phyloP scores from a whole-genome alignment of 2,329 filamentous ascomycete species.

The Fusarium sp. region DNA sequence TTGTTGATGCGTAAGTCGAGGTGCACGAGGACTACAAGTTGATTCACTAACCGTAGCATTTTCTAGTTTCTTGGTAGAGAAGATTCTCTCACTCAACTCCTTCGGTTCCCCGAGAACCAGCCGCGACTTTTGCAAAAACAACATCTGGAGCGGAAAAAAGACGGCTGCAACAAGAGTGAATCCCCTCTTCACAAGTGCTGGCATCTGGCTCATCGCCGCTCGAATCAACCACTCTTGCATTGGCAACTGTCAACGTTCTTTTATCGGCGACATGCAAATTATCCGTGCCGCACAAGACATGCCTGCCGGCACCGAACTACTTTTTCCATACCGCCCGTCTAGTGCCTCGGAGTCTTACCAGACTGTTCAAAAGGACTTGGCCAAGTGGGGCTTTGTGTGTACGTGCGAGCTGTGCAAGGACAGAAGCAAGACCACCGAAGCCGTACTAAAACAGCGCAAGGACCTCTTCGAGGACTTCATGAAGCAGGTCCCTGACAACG shows the following conservation, averaged over 20 bases:
- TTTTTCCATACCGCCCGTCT: slow-evolving; percentile 54
- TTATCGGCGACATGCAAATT: slow-evolving; percentile 68
- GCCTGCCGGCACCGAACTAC: slow-evolving; percentile 59
- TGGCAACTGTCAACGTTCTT: slow-evolving; percentile 60
- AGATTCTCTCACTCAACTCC: slow-evolving; percentile 58
- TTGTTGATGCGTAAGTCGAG: slow-evolving; percentile 61
- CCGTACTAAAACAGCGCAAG: neutral
- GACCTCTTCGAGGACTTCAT: neutral
- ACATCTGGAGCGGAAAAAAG: neutral
- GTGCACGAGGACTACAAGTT: rapidly evolving
- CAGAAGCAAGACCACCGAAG: neutral
- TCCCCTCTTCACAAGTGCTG: slow-evolving; percentile 42
- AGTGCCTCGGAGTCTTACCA: slow-evolving; percentile 47
- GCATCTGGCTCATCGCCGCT: slow-evolving; percentile 63
- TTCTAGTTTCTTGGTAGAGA: slow-evolving; percentile 59
- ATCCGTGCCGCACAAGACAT: slow-evolving; percentile 61
- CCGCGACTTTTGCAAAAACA: slow-evolving; percentile 3
- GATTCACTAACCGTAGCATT: neutral
- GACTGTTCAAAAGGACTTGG: slow-evolving; percentile 45
- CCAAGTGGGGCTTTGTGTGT: slow-evolving; percentile 58
- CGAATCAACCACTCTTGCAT: slow-evolving; percentile 67
- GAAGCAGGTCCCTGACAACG: neutral
- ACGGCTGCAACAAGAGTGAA: too few species aligned
- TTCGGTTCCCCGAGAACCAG: slow-evolving; percentile 54
- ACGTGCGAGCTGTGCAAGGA: slow-evolving; percentile 55